Evolutionary conservation across 441 rosid species (phyloP).

Genomic region (Jatropha podagrica): DNA sequence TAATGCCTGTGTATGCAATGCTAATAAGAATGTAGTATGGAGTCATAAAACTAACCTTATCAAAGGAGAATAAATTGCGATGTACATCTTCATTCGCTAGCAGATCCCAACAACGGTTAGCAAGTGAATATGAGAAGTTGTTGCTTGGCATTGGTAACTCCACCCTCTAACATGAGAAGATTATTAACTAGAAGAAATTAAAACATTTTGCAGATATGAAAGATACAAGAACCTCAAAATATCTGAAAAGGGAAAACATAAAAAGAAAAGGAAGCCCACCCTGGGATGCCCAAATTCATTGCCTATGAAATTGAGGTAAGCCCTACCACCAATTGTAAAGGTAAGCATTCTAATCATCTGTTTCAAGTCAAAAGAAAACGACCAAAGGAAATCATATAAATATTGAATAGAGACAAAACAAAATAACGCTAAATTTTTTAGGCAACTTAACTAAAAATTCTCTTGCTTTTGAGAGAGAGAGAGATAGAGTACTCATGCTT

Average conservation of each 20-base stretch:
- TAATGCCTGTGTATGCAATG: conserved; percentile 8
- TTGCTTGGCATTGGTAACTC: conserved; percentile 94
- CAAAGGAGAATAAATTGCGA: conserved; percentile 66
- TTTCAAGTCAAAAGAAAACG: conserved; percentile 30
- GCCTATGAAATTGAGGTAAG: conserved; percentile 97
- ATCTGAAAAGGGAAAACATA: neutral
- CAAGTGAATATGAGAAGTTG: conserved; percentile 85
- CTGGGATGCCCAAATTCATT: conserved; percentile 98
- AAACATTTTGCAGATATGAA: conserved; percentile 14
- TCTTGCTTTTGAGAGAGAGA: neutral
- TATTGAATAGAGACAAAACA: neutral
- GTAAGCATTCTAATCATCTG: conserved; percentile 93
- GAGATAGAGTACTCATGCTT: neutral
- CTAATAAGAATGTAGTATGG: conserved; percentile 7
- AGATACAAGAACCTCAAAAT: conserved; percentile 11
- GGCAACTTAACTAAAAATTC: neutral
- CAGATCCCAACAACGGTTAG: conserved; percentile 86
- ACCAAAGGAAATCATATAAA: conserved; percentile 13
- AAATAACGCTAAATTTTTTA: neutral
- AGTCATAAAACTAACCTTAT: conserved; percentile 54
- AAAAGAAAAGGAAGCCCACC: conserved; percentile 38
- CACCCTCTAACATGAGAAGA: conserved; percentile 58
- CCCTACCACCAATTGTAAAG: conserved; percentile 76
- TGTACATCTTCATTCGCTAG: conserved; percentile 56
- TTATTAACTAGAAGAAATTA: conserved; percentile 30